phyloP scores from a whole-genome alignment of 306 rosid species.

The Abrus pulchellus region DNA sequence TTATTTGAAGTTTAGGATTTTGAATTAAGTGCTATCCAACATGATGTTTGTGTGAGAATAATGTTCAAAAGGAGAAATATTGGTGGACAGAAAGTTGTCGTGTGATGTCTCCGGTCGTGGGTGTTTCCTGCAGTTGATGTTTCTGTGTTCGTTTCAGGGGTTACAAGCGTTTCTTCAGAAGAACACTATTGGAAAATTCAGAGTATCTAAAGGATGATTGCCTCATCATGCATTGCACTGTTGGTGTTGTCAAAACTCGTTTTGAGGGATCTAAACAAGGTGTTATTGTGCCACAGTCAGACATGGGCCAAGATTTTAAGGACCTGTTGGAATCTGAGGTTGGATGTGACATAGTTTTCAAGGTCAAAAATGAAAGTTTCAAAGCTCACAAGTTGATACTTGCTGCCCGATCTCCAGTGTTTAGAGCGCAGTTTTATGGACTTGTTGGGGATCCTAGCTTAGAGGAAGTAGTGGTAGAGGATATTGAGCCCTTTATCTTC shows the following conservation, averaged over 20 bases:
- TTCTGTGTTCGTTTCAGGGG: constrained; percentile 68
- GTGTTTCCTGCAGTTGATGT: background rate
- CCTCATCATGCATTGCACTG: constrained; percentile 88
- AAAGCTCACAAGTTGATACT: constrained; percentile 90
- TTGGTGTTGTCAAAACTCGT: constrained; percentile 91
- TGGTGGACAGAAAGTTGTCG: background rate
- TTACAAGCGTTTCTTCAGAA: constrained; percentile 86
- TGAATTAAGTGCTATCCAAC: background rate
- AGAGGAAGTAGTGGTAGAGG: constrained; percentile 75
- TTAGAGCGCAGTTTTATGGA: constrained; percentile 84
- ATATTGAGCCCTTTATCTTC: constrained; percentile 87
- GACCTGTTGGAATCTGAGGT: constrained; percentile 73
- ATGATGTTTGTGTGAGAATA: constrained; percentile 38
- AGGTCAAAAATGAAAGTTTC: constrained; percentile 74
- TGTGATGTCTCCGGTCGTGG: background rate
- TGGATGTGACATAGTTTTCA: constrained; percentile 83
- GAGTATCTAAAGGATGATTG: constrained; percentile 92
- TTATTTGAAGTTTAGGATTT: constrained; percentile 16
- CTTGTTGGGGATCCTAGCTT: constrained; percentile 73
- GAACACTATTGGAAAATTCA: constrained; percentile 72
- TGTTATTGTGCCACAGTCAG: constrained; percentile 63
- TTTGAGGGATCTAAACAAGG: constrained; percentile 71
- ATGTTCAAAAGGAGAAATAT: background rate
- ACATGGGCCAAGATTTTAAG: constrained; percentile 79
- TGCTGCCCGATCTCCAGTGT: constrained; percentile 87